phyloP scores from a whole-genome alignment of 179 eudicot species.

The Patellifolia procumbens region DNA sequence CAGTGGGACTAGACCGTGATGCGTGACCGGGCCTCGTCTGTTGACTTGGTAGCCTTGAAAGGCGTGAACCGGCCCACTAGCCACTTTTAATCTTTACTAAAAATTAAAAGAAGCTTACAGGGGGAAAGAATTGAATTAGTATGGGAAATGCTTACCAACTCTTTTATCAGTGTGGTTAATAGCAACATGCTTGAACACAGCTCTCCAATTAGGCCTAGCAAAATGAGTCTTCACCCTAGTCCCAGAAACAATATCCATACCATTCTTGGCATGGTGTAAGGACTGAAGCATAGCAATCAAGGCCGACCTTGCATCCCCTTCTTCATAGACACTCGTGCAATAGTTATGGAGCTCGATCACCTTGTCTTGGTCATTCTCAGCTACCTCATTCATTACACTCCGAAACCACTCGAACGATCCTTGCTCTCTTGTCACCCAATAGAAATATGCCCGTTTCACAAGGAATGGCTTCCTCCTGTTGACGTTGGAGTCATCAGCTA shows the following conservation, averaged over 20 bases:
- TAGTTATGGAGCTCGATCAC: conserved; percentile 54
- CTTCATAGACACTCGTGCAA: conserved; percentile 56
- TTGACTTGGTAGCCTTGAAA: too few relatives aligned
- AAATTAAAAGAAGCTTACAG: not conserved
- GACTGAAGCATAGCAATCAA: conserved; percentile 57
- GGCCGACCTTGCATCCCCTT: conserved; percentile 55
- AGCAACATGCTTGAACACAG: conserved; percentile 60
- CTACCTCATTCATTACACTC: conserved; percentile 55
- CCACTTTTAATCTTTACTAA: too few relatives aligned
- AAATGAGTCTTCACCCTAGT: conserved; percentile 54
- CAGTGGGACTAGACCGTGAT: too few relatives aligned
- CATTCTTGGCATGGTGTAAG: conserved; percentile 48
- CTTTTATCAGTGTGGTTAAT: conserved; percentile 42
- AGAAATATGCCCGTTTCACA: conserved; percentile 50
- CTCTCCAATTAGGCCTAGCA: conserved; percentile 60
- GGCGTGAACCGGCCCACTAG: too few relatives aligned
- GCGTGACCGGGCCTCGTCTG: too few relatives aligned
- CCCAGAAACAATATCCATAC: conserved; percentile 49
- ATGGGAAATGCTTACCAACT: conserved; percentile 48
- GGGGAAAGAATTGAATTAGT: not conserved
- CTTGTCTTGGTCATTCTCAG: conserved; percentile 44
- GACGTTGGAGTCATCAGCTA: conserved; percentile 17
- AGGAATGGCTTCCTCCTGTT: conserved; percentile 32
- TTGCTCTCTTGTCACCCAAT: conserved; percentile 56
- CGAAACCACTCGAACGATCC: conserved; percentile 60